Evolutionary conservation across 2,329 filamentous ascomycete species (phyloP), one percentile per base, ranked within the genome.

Genomic region (Arthrocladium fulminans): DNA sequence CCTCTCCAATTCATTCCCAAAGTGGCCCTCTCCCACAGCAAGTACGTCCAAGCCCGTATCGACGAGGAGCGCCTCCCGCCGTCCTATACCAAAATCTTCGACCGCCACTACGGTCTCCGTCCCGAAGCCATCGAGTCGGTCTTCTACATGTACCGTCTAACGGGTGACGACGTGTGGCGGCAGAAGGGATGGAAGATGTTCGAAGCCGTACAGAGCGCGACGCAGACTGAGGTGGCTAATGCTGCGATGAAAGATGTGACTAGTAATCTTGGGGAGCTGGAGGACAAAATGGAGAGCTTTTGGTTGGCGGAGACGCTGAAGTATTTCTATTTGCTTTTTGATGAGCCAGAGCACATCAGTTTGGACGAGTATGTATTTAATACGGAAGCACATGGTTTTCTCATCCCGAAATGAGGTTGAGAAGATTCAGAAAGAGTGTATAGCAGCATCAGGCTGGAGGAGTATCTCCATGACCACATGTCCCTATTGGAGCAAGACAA

Each of bases 41-140:
- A 68, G 34, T 69, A 59, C 53, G 67, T 64, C 40, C 57, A 61
- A 25, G 55, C 55, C 29, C 63, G 61, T 42, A 67, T 74, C 47
- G 59, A 63, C n/a, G 63, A 67, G 40, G 66, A 71, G 49, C 67
- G 67, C 34, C 59, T 72, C 24, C 68, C 69, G 10, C 57, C 63
- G 12, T 69, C 70, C 4, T 65, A 72, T 53, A 65, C 64, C 8
- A 61, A 61, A 25, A 65, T 73, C 32, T 54, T 56, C 1, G 58
- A 58, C 9, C 59, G 64, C 2, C 60, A 67, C 48, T 73, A 70
- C 54, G 61, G 67, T 25, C 56, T 73, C 61, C 60, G 69, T 6
- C 85, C 85, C 17, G 86, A 90, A 66, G 85, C 85, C 2, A 87
- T 90, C 47, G 86, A 90, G 68, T 84, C 80, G 12, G 77, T 92